A percentile compares a stretch with the other conserved stretches of the same genome.
Evolutionary conservation across 495 filamentous ascomycete genomes (phyloP).

Genomic region (Trichoderma parareesei): DNA sequence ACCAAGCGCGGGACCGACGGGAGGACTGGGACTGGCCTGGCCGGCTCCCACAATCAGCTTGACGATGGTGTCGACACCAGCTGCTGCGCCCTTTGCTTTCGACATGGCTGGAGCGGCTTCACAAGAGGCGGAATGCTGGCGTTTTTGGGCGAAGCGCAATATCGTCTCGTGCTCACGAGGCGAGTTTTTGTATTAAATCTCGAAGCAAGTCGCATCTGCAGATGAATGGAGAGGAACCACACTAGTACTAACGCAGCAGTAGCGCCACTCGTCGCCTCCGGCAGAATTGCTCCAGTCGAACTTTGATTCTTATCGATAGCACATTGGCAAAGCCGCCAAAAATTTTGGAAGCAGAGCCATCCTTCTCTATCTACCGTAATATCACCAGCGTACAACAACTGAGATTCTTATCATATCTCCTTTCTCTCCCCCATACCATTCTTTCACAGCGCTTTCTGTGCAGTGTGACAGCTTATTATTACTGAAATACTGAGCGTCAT

Average conservation of each 20-base stretch:
- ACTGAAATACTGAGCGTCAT: too few relatives aligned
- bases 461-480: too few relatives aligned
- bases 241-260: background rate
- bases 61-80: slow-evolving; percentile 66
- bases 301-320: slow-evolving; percentile 13
- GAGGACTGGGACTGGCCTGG: slow-evolving; percentile 94
- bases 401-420: background rate
- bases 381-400: background rate
- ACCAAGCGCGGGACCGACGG: slow-evolving; percentile 92
- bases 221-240: background rate
- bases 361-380: background rate
- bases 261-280: background rate
- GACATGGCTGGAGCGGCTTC: slow-evolving; percentile 54
- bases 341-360: background rate
- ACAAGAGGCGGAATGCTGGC: background rate
- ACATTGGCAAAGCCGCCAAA: background rate
- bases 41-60: slow-evolving; percentile 97
- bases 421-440: background rate
- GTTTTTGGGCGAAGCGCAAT: background rate
- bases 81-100: slow-evolving; percentile 53
- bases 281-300: background rate
- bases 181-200: background rate
- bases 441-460: too few relatives aligned
- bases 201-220: slow-evolving; percentile 1
- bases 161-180: background rate